A percentile compares a stretch with the other conserved stretches of the same genome.
Conservation (phyloP, 2,329 filamentous ascomycete species). For the Pseudodiploospora longispora region DNA sequence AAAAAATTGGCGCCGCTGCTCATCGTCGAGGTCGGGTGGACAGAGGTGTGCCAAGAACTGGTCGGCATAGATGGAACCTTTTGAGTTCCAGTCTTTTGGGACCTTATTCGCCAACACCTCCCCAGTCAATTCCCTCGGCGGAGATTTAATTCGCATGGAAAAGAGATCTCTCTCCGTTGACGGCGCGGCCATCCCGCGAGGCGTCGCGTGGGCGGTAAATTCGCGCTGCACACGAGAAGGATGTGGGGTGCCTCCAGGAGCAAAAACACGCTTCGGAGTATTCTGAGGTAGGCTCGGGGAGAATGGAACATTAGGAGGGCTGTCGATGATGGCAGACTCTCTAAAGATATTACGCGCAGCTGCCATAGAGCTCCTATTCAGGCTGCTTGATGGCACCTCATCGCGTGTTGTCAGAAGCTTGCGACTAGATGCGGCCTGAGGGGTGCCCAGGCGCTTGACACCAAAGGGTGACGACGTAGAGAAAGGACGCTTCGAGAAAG, state of each 20-base stretch:
- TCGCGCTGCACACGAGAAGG: slow-evolving; percentile 35
- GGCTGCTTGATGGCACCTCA: slow-evolving; percentile 25
- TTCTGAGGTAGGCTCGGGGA: slow-evolving; percentile 37
- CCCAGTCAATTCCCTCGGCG: slow-evolving; percentile 47
- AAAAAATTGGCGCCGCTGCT: slow-evolving; percentile 54
- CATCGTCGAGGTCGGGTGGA: slow-evolving; percentile 48
- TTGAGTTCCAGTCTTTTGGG: slow-evolving; percentile 42
- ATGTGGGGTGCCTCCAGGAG: slow-evolving; percentile 36
- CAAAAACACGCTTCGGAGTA: slow-evolving; percentile 41
- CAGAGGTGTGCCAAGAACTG: slow-evolving; percentile 51
- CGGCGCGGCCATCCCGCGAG: slow-evolving; percentile 42
- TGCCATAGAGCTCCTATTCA: slow-evolving; percentile 27
- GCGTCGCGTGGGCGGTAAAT: slow-evolving; percentile 37
- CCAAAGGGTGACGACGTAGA: slow-evolving; percentile 27
- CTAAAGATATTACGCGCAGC: slow-evolving; percentile 35
- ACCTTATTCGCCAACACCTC: slow-evolving; percentile 46
- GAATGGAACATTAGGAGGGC: slow-evolving; percentile 27
- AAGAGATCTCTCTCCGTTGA: slow-evolving; percentile 45
- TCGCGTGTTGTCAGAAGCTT: slow-evolving; percentile 28
- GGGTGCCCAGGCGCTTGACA: slow-evolving; percentile 29
- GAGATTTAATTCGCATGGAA: slow-evolving; percentile 50
- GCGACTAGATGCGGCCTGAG: slow-evolving; percentile 28
- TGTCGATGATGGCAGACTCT: slow-evolving; percentile 28
- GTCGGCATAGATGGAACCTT: slow-evolving; percentile 51
- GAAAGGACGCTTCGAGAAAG: slow-evolving; percentile 36